Evolutionary conservation across 352 stramenopile genomes (phyloP), one percentile per base, ranked within the genome.

Genomic region (Phytopythium chamaehyphon): DNA sequence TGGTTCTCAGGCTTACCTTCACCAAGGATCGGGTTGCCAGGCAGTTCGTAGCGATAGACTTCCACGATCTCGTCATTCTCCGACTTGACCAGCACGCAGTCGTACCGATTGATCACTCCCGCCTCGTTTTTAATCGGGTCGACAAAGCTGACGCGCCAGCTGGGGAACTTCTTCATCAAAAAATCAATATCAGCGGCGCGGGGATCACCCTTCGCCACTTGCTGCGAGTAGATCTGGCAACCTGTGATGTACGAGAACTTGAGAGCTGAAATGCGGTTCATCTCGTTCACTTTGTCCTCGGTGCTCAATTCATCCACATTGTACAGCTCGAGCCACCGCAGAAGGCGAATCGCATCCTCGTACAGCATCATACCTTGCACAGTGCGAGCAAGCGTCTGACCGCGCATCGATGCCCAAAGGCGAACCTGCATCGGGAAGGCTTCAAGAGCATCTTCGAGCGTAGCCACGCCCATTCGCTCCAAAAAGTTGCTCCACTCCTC

Each of bases 331-430:
- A 95, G 62, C 85, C 85, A 95, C 6, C 81, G 79, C 22, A 95
- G 54, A 10, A 95, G 64, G n/a, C 81, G 81, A 31, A 95, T 79
- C 1, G 83, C 82, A 31, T 94, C 82, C 69, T 94, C 83, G 60
- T 95, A 96, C 63, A 94, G 63, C 83, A 94, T 94, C 80, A 96
- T 94, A 16, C 86, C 86, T 46, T 93, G 83, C 0, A 94, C 83
- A 0, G 86, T 94, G 37, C 86, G 74, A n/a, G 82, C 83, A 9
- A 96, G 70, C 9, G 86, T 96, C 59, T 96, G 86, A 5, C 83
- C 83, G 44, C 86, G 78, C 58, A 91, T 71, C 4, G 82, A 93
- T 16, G 86, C 86, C 86, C 86, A 96, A 8, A 94, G 55, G 46
- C 83, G 83, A 18, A 95, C 83, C 50, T 93, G 69, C 43, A 73